These are phyloP conservation scores for Phyllosticta citribraziliensis DNA, from an alignment of 2,329 filamentous ascomycete genomes.

Conservation along the genomic window DNA sequence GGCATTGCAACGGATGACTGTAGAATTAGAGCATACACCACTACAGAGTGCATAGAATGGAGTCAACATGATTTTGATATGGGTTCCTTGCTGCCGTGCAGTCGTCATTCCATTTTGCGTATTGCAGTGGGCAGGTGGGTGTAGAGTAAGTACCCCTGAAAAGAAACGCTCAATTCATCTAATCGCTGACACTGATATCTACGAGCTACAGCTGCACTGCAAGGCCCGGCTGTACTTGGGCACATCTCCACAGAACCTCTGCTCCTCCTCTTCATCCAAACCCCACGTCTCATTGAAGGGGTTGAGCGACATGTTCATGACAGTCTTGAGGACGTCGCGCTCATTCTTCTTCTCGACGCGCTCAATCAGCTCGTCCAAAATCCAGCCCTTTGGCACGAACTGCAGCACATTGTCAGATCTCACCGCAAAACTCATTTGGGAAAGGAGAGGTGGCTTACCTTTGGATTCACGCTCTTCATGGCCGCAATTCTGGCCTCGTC, in stretches of 20 bases:
- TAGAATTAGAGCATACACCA: neutral
- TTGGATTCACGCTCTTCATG: slow-evolving; percentile 87
- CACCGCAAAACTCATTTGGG: neutral
- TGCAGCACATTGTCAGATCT: slow-evolving; percentile 15
- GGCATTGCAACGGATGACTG: neutral
- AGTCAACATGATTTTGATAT: neutral
- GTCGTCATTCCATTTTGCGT: neutral
- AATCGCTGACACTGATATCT: slow-evolving; percentile 12
- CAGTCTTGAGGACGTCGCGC: slow-evolving; percentile 61
- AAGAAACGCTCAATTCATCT: neutral
- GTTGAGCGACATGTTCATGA: slow-evolving; percentile 74
- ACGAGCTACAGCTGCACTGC: slow-evolving; percentile 95
- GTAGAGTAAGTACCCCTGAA: neutral
- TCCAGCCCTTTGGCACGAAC: slow-evolving; percentile 84
- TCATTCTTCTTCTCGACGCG: slow-evolving; percentile 79
- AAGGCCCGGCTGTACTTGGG: slow-evolving; percentile 67
- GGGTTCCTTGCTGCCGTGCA: neutral
- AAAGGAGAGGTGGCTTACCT: slow-evolving; percentile 30
- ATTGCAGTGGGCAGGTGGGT: neutral
- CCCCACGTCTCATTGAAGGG: slow-evolving; percentile 78
- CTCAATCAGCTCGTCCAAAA: slow-evolving; percentile 86
- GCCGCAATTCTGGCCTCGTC: slow-evolving; percentile 53
- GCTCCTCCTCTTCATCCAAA: slow-evolving; percentile 60
- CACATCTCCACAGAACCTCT: slow-evolving; percentile 76
- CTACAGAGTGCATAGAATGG: neutral